Conservation (phyloP, 768 basidiomycete species). For the Suillus tomentosus region DNA sequence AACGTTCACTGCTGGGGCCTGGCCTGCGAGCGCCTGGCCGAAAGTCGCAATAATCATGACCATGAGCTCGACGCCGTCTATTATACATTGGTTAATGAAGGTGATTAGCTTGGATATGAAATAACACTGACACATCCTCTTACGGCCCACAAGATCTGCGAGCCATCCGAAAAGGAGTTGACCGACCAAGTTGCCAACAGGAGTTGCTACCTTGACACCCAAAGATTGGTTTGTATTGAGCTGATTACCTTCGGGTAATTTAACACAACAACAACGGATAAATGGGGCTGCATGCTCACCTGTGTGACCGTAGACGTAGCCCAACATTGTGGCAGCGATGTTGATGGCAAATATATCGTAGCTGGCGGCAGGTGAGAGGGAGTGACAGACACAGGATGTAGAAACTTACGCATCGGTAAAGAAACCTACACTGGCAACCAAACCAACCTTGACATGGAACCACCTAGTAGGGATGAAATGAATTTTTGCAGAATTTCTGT, state of each 20-base stretch:
- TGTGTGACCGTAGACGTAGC: conserved; percentile 66
- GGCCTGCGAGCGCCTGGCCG: conserved; percentile 75
- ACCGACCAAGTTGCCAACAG: conserved; percentile 73
- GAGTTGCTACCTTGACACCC: conserved; percentile 76
- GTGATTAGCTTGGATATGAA: neutral
- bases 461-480: conserved; percentile 44
- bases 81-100: neutral
- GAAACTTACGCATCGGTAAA: conserved; percentile 77
- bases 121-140: conserved; percentile 70
- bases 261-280: neutral
- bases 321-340: conserved; percentile 82
- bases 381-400: neutral
- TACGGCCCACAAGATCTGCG: conserved; percentile 75
- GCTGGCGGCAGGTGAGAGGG: conserved; percentile 12
- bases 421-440: conserved; percentile 81
- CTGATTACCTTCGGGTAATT: conserved; percentile 18
- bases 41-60: conserved; percentile 83
- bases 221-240: conserved; percentile 64
- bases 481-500: neutral
- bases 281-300: conserved; percentile 1
- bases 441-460: conserved; percentile 82
- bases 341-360: conserved; percentile 92
- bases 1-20: conserved; percentile 65
- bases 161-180: conserved; percentile 82
- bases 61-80: conserved; percentile 61